A percentile compares a stretch with the other conserved stretches of the same genome.
Evolutionary conservation across 2,329 filamentous ascomycete species (phyloP).

Genomic region (Epichloe elymi): DNA sequence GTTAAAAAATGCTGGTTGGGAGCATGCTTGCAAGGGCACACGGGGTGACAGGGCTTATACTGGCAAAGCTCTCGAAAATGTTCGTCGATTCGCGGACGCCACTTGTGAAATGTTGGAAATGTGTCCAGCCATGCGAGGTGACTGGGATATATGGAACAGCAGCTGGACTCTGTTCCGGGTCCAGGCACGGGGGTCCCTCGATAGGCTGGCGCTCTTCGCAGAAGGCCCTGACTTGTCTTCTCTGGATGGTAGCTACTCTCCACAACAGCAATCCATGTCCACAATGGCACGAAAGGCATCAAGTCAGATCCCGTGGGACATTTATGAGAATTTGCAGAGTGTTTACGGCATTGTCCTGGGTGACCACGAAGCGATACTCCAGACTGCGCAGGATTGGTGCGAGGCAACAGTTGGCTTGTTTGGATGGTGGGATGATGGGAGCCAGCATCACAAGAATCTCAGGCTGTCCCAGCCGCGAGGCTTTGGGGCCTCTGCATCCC

Average conservation of each 20-base stretch:
- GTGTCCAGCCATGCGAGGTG: constrained; percentile 55
- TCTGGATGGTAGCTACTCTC: constrained; percentile 19
- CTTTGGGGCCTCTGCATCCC: constrained; percentile 20
- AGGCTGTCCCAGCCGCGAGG: constrained; percentile 27
- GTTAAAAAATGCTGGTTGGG: constrained; percentile 65
- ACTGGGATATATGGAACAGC: constrained; percentile 73
- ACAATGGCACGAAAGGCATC: constrained; percentile 65
- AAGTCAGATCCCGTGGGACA: constrained; percentile 76
- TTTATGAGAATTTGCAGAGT: constrained; percentile 73
- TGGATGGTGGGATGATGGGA: constrained; percentile 85
- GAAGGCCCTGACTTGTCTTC: constrained; percentile 51
- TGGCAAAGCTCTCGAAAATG: constrained; percentile 63
- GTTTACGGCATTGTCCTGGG: constrained; percentile 75
- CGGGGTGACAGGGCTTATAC: constrained; percentile 55
- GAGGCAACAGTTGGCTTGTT: constrained; percentile 75
- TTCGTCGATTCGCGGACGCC: constrained; percentile 56
- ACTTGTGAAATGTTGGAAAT: constrained; percentile 56
- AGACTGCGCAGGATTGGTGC: constrained; percentile 77
- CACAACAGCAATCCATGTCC: constrained; percentile 40
- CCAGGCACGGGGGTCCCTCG: constrained; percentile 54
- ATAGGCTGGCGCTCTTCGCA: constrained; percentile 63
- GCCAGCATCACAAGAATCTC: constrained; percentile 30
- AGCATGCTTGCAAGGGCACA: constrained; percentile 56
- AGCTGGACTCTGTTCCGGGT: constrained; percentile 80
- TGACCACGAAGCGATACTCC: constrained; percentile 59